phyloP scores from a whole-genome alignment of 768 basidiomycete species.

The Mrakia gelida region DNA sequence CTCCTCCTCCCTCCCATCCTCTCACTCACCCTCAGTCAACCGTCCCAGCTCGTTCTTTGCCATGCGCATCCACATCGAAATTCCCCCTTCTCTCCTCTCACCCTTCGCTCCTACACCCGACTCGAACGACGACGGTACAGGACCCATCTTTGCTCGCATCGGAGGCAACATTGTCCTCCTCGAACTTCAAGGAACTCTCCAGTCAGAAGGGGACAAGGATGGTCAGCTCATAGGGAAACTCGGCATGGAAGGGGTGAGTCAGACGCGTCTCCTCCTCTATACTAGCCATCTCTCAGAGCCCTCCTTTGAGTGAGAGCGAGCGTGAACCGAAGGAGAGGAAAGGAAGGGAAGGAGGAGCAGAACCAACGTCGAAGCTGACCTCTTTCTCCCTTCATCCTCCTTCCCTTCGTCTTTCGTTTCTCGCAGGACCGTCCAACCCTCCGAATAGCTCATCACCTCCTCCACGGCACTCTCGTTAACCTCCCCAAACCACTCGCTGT shows the following conservation, averaged over 20 bases:
- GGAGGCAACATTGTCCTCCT: slow-evolving; percentile 78
- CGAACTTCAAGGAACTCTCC: slow-evolving; percentile 79
- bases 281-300: neutral
- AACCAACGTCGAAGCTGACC: neutral
- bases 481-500: slow-evolving; percentile 80
- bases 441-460: slow-evolving; percentile 77
- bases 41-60: no score
- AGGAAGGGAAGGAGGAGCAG: slow-evolving; percentile 10
- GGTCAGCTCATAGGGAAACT: slow-evolving; percentile 76
- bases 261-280: neutral
- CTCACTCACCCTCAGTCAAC: no score
- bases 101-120: neutral
- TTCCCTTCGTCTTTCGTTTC: neutral
- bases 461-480: slow-evolving; percentile 76
- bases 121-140: neutral
- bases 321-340: no score
- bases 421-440: slow-evolving; percentile 70
- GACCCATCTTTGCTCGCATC: slow-evolving; percentile 55
- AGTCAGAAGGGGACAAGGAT: slow-evolving; percentile 61
- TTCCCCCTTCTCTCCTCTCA: slow-evolving; percentile 30
- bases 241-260: slow-evolving; percentile 53
- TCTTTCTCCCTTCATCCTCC: neutral
- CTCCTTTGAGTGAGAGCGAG: slow-evolving; percentile 36
- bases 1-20: no score
- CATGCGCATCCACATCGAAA: slow-evolving; percentile 32